phyloP scores from a whole-genome alignment of 1,284 basidiomycete species.

The Rhizopogon parksii region DNA sequence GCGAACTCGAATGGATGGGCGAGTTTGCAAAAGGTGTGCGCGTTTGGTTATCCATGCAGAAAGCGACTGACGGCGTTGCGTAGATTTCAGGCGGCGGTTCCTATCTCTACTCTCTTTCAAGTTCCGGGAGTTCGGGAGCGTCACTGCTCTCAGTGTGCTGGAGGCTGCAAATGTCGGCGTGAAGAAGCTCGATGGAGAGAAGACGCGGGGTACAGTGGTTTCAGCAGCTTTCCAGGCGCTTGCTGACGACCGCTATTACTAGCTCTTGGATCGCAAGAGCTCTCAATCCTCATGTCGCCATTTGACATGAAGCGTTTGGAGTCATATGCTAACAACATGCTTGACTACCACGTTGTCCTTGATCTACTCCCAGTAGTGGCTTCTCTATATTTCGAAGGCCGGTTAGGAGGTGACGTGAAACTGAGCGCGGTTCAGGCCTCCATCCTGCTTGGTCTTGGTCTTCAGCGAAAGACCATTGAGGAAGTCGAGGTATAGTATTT shows the following conservation, averaged over 20 bases:
- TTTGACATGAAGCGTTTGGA: conserved; percentile 96
- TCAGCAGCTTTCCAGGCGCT: not conserved
- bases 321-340: conserved; percentile 92
- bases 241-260: not conserved
- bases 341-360: conserved; percentile 94
- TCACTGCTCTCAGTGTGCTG: conserved; percentile 82
- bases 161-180: conserved; percentile 74
- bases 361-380: conserved; percentile 85
- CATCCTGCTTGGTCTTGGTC: conserved; percentile 82
- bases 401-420: conserved; percentile 55
- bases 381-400: conserved; percentile 77
- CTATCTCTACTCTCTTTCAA: conserved; percentile 86
- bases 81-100: conserved; percentile 92
- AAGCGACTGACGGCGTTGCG: not conserved
- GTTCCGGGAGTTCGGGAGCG: conserved; percentile 89
- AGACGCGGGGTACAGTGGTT: conserved; percentile 35
- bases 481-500: conserved; percentile 65
- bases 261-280: conserved; percentile 62
- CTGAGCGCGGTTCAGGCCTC: conserved; percentile 84
- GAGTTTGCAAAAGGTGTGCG: conserved; percentile 82
- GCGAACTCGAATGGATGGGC: conserved; percentile 73
- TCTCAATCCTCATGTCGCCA: conserved; percentile 73
- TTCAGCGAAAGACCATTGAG: conserved; percentile 90
- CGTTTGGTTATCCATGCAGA: not conserved
- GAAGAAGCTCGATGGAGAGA: conserved; percentile 43